These are phyloP conservation scores for Colletotrichum australisinense DNA, from an alignment of 2,329 filamentous ascomycete species.

Conservation along the genomic window DNA sequence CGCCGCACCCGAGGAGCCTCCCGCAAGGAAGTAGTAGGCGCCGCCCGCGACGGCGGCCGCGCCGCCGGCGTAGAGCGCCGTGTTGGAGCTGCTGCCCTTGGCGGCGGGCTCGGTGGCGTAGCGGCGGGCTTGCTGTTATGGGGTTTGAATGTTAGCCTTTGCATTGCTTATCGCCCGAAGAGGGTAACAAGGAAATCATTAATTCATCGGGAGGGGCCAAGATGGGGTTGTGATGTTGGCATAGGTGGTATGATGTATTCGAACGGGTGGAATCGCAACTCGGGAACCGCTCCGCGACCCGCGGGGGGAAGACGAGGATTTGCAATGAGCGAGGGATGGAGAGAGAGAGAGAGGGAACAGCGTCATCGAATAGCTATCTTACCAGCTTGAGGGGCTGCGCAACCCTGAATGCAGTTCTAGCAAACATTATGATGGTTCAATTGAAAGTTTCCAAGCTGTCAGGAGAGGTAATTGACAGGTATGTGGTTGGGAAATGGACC, in stretches of 20 bases:
- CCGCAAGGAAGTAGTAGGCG: constrained; percentile 67
- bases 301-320: neutral
- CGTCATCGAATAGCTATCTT: constrained; percentile 43
- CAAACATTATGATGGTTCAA: constrained; percentile 65
- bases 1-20: constrained; percentile 49
- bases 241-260: neutral
- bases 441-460: constrained; percentile 41
- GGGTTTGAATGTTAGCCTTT: constrained; percentile 26
- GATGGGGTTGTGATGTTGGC: neutral
- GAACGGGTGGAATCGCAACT: too few species aligned
- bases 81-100: constrained; percentile 66
- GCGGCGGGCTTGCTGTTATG: constrained; percentile 56
- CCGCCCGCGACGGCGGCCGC: constrained; percentile 69
- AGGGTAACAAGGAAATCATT: neutral
- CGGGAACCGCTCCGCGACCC: neutral
- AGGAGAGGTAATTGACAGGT: constrained; percentile 27
- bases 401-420: constrained; percentile 72
- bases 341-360: neutral
- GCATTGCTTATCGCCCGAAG: neutral
- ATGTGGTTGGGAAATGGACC: neutral
- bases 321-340: neutral
- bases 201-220: neutral
- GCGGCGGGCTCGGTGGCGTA: constrained; percentile 75
- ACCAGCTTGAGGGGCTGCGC: constrained; percentile 75
- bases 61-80: constrained; percentile 70